Base-by-base conservation (phyloP, 2,329 filamentous ascomycete species). In the Diaporthe citrichinensis region DNA sequence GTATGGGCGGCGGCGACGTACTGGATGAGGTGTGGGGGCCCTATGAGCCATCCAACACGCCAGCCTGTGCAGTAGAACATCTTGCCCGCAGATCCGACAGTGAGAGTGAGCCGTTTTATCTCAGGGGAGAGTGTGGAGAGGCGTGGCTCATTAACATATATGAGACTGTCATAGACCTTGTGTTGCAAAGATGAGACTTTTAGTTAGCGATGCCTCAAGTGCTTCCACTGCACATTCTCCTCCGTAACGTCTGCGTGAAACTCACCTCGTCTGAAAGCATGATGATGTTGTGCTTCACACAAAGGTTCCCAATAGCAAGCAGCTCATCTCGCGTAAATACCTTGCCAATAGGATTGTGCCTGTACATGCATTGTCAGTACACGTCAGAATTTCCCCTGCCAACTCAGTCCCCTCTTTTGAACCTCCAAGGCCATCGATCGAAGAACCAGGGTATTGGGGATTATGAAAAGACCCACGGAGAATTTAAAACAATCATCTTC, bases 41-140 rank as follows among this genome's bases (percentile, higher is more conserved):
- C 88, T 69, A 89, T 88, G 58, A 90, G 80, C 83, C 86, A 90
- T 62, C 88, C 88, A 0, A 89, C 87, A 73, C 88, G 82, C 88
- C 88, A 90, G 62, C 88, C 87, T 0, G 87, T 89, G 20, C 84
- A 84, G 77, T 89, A 89, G 80, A 89, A 89, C 81, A 86, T 86
- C 83, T 89, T 89, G 73, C 87, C 87, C n/a, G 85, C 87, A 3
- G 85, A 87, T 49, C 87, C 87, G 17, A 89, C 87, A 1, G 88
- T 89, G 20, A 89, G 80, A 1, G 87, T 89, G 39, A 67, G 44
- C n/a, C 36, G 34, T 25, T 67, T n/a, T 41, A 41, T 28, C 51
- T 55, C 51, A 44, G 61, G 28, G 36, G 61, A 67, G 14, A 67
- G 61, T 67, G 61, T 67, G 20, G 34, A 41, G n/a, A 67, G 36